Conservation (phyloP, 208 protist genomes). For the Crithidia acanthocephali region DNA sequence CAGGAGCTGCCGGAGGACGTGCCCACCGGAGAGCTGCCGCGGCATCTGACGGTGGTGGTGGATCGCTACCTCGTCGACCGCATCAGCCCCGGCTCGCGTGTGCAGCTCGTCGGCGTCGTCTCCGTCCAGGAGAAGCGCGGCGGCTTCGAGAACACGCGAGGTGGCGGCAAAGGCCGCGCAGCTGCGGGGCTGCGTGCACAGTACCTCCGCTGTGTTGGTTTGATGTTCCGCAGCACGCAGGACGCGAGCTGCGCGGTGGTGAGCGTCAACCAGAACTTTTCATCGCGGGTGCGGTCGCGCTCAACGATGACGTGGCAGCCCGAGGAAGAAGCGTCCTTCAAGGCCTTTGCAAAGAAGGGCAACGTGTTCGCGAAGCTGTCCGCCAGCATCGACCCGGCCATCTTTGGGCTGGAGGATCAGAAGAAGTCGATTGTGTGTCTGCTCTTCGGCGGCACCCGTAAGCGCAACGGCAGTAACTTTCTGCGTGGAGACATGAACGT, state of each 20-base stretch:
- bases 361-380: conserved; percentile 96
- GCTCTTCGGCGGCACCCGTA: conserved; percentile 98
- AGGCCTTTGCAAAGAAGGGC: conserved; percentile 81
- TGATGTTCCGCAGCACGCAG: conserved; percentile 70
- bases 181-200: conserved; percentile 87
- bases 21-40: conserved; percentile 93
- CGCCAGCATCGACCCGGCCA: conserved; percentile 97
- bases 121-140: conserved; percentile 86
- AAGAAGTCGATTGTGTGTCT: conserved; percentile 97
- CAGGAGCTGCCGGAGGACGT: conserved; percentile 96
- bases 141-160: conserved; percentile 44
- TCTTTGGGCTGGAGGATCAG: conserved; percentile 98
- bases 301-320: conserved; percentile 83
- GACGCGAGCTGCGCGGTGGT: conserved; percentile 50
- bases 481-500: conserved; percentile 99
- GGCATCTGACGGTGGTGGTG: conserved; percentile 85
- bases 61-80: conserved; percentile 94
- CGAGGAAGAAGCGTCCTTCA: conserved; percentile 90
- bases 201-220: conserved; percentile 87
- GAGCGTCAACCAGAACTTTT: conserved; percentile 92
- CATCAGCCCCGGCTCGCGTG: conserved; percentile 96
- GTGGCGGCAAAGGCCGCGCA: conserved; percentile 42
- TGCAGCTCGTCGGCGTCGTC: conserved; percentile 94
- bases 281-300: conserved; percentile 82
- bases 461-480: conserved; percentile 97